phyloP scores from a whole-genome alignment of 2,329 filamentous ascomycete species.

The Clonostachys solani region DNA sequence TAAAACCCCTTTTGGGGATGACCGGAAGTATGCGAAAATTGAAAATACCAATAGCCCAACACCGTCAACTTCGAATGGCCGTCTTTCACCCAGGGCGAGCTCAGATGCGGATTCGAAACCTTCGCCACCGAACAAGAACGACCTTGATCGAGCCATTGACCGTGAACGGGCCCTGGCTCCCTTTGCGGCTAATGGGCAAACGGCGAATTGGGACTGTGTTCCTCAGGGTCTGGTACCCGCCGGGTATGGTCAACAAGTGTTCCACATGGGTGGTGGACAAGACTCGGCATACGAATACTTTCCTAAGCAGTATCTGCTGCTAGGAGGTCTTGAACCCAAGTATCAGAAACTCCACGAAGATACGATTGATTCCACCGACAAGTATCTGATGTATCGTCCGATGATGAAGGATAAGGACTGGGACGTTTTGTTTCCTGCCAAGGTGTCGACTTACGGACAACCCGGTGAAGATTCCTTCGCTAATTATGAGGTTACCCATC shows the following conservation, averaged over 20 bases:
- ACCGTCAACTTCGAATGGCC: too few relatives aligned
- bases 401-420: conserved; percentile 59
- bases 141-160: background rate
- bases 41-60: too few relatives aligned
- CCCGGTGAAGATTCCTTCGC: conserved; percentile 35
- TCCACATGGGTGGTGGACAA: conserved; percentile 60
- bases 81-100: background rate
- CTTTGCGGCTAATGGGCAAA: conserved; percentile 24
- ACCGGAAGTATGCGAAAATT: background rate
- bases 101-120: background rate
- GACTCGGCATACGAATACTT: conserved; percentile 73
- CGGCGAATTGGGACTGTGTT: conserved; percentile 42
- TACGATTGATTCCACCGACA: conserved; percentile 62
- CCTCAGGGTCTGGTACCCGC: conserved; percentile 53
- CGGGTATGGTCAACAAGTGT: conserved; percentile 38
- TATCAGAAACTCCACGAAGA: conserved; percentile 71
- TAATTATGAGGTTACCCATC: conserved; percentile 58
- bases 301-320: conserved; percentile 63
- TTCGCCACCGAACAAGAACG: too few relatives aligned
- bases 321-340: conserved; percentile 69
- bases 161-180: conserved; percentile 11
- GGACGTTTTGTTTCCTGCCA: conserved; percentile 72
- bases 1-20: background rate
- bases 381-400: conserved; percentile 73
- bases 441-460: conserved; percentile 35